These are phyloP conservation scores for Labyrinthula sp. DNA, from an alignment of 352 stramenopile species.

Conservation along the genomic window DNA sequence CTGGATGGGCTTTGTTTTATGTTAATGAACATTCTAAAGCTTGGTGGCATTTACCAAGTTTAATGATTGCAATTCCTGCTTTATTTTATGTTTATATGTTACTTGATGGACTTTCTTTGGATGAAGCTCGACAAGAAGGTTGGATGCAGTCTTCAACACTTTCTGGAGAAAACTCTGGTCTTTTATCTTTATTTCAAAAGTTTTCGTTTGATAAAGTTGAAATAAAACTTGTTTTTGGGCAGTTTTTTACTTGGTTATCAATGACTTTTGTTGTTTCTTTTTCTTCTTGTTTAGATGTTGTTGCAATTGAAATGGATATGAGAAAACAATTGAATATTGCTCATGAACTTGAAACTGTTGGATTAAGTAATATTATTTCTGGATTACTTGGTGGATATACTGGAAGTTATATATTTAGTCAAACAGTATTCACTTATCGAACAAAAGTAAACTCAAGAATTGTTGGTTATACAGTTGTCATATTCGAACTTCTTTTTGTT, in stretches of 20 bases:
- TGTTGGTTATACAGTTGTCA: constrained; percentile 64
- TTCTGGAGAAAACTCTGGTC: constrained; percentile 39
- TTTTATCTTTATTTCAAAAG: constrained; percentile 47
- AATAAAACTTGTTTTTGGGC: constrained; percentile 53
- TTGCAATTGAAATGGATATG: constrained; percentile 65
- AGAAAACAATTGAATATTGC: constrained; percentile 55
- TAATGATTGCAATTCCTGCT: constrained; percentile 60
- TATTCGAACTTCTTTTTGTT: constrained; percentile 54
- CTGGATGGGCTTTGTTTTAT: not conserved
- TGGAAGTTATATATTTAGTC: constrained; percentile 17
- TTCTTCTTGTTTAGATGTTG: constrained; percentile 56
- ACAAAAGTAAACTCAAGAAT: constrained; percentile 63
- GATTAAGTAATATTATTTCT: constrained; percentile 58
- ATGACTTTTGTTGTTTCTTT: constrained; percentile 66
- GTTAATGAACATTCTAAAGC: constrained; percentile 3
- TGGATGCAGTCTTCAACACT: no score
- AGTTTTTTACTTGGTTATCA: constrained; percentile 67
- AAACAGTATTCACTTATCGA: constrained; percentile 57
- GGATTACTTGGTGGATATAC: constrained; percentile 57
- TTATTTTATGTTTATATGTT: constrained; percentile 64
- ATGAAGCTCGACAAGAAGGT: constrained; percentile 56
- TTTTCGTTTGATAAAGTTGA: constrained; percentile 70
- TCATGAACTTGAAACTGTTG: constrained; percentile 53
- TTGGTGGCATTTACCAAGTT: constrained; percentile 36
- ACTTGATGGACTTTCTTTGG: constrained; percentile 42